These are phyloP conservation scores for Dipodascopsis tothii DNA, from an alignment of 805 yeast species.

Conservation along the genomic window DNA sequence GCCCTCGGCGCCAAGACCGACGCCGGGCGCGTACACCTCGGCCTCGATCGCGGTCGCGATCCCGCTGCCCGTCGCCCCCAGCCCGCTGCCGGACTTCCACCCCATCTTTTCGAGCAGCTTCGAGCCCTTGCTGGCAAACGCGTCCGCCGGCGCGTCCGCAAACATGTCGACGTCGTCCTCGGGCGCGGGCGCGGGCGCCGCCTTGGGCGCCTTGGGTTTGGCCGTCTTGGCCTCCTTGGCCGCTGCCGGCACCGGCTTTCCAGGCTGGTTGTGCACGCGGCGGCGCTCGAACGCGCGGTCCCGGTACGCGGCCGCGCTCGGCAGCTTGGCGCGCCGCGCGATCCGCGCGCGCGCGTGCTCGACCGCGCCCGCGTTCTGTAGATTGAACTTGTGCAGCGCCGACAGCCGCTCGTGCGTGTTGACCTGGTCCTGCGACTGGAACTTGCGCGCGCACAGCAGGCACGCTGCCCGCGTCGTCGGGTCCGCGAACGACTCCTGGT, in stretches of 20 bases:
- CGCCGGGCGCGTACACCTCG: conserved; percentile 17
- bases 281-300: conserved; percentile 22
- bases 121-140: conserved; percentile 45
- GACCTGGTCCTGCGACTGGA: conserved; percentile 12
- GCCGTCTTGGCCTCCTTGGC: background rate
- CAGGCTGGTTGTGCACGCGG: conserved; percentile 9
- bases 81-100: conserved; percentile 78
- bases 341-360: background rate
- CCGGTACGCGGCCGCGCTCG: conserved; percentile 5
- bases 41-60: conserved; percentile 12
- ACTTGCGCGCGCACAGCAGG: conserved; percentile 18
- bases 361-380: conserved; percentile 1
- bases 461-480: conserved; percentile 12
- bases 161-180: conserved; percentile 8
- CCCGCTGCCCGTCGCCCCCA: conserved; percentile 59
- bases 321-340: background rate
- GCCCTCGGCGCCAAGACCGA: conserved; percentile 17
- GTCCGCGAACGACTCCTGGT: conserved; percentile 19
- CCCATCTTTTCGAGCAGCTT: conserved; percentile 72
- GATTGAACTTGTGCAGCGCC: conserved; percentile 7
- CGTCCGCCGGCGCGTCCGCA: conserved; percentile 1
- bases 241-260: background rate
- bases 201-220: background rate
- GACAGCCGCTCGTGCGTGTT: conserved; percentile 20
- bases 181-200: background rate